A percentile compares a stretch with the other conserved stretches of the same genome.
Evolutionary conservation across 805 yeast species (phyloP).

Genomic region (Lachancea waltii): DNA sequence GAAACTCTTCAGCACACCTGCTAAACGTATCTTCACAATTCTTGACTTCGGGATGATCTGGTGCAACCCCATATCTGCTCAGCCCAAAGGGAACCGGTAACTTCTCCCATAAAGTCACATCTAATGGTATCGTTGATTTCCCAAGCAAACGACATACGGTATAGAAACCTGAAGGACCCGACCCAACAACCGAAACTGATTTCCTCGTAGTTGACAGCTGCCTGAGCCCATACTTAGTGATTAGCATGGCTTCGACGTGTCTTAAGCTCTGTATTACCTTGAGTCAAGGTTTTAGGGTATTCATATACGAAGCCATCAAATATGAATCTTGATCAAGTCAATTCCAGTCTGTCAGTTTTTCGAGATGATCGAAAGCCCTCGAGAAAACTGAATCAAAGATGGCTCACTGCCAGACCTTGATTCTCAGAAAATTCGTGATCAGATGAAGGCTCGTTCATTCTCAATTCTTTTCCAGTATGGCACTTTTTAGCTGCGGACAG

Average conservation of each 20-base stretch:
- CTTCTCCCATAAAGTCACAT: slow-evolving; percentile 74
- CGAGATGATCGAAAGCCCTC: no score
- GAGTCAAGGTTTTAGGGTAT: background rate
- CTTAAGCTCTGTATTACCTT: background rate
- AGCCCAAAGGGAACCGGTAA: slow-evolving; percentile 89
- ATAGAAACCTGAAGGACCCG: slow-evolving; percentile 97
- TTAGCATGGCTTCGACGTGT: background rate
- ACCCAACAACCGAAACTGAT: slow-evolving; percentile 72
- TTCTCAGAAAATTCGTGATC: no score
- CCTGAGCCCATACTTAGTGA: background rate
- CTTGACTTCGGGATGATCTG: slow-evolving; percentile 97
- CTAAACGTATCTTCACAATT: slow-evolving; percentile 66
- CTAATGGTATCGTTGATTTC: slow-evolving; percentile 35
- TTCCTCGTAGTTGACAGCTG: slow-evolving; percentile 2
- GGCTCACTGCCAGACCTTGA: no score
- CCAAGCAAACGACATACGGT: slow-evolving; percentile 70
- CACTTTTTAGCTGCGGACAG: no score
- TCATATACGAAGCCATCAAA: no score
- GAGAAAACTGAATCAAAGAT: no score
- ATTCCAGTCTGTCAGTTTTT: no score
- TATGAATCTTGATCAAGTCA: no score
- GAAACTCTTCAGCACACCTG: slow-evolving; percentile 35
- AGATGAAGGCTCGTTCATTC: no score
- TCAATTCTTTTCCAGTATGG: no score
- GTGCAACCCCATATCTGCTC: slow-evolving; percentile 94